phyloP scores from a whole-genome alignment of 2,329 filamentous ascomycete genomes.

The Botrytis fragariae region DNA sequence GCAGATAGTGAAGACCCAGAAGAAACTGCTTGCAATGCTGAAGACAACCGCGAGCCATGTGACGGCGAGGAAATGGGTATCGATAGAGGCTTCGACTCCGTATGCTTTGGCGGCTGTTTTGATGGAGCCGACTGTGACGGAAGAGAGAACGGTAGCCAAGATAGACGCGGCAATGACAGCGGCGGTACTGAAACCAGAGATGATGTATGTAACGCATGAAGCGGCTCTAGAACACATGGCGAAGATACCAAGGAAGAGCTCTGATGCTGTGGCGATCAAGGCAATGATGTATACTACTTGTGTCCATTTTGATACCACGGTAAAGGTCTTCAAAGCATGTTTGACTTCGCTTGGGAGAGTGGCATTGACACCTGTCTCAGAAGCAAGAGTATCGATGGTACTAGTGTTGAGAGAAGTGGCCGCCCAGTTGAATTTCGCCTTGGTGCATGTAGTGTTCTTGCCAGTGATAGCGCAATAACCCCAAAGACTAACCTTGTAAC shows the following conservation, averaged over 20 bases:
- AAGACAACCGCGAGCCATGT: conserved; percentile 82
- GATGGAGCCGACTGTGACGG: conserved; percentile 66
- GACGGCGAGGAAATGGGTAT: conserved; percentile 65
- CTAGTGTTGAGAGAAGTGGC: conserved; percentile 67
- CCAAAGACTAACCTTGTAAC: conserved; percentile 83
- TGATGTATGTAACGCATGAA: conserved; percentile 77
- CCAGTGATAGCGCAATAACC: conserved; percentile 68
- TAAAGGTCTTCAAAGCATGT: conserved; percentile 69
- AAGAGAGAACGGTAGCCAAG: conserved; percentile 72
- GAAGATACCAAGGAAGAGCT: conserved; percentile 76
- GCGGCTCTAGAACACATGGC: conserved; percentile 80
- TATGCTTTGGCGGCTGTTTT: conserved; percentile 67
- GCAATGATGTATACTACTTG: conserved; percentile 77
- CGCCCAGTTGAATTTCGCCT: conserved; percentile 73
- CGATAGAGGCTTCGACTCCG: conserved; percentile 64
- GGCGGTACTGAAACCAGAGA: conserved; percentile 61
- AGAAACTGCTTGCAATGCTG: conserved; percentile 70
- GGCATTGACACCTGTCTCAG: conserved; percentile 49
- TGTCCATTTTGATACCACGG: conserved; percentile 75
- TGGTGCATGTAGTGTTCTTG: conserved; percentile 63
- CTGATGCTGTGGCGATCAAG: conserved; percentile 64
- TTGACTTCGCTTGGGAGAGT: conserved; percentile 66
- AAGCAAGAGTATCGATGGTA: conserved; percentile 54
- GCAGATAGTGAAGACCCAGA: conserved; percentile 91
- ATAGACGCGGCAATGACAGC: conserved; percentile 61